phyloP scores from a whole-genome alignment of 148 eudicot species.

The Rhododendron molle region DNA sequence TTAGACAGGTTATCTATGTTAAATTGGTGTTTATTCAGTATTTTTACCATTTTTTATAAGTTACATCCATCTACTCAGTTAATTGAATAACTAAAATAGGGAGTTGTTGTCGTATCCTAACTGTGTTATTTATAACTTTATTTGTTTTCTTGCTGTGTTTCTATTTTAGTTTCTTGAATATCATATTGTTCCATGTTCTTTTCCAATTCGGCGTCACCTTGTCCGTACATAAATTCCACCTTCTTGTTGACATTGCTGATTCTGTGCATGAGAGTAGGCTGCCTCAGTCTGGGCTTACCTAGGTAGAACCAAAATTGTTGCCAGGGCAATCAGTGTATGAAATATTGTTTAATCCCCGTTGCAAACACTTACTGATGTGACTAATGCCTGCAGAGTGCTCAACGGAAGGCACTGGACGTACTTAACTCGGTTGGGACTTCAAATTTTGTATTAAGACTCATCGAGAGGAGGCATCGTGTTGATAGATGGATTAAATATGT shows the following conservation, averaged over 20 bases:
- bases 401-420: slow-evolving; percentile 79
- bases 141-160: background rate
- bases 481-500: slow-evolving; percentile 85
- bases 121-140: background rate
- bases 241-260: background rate
- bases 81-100: background rate
- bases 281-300: background rate
- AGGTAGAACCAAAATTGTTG: background rate
- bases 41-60: background rate
- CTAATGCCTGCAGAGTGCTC: slow-evolving; percentile 62
- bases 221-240: background rate
- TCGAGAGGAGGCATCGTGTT: slow-evolving; percentile 74
- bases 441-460: slow-evolving; percentile 47
- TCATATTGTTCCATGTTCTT: background rate
- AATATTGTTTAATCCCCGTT: background rate
- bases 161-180: background rate
- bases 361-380: background rate
- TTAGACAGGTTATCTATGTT: background rate
- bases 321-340: background rate
- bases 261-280: background rate
- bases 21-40: background rate
- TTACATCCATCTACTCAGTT: background rate
- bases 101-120: background rate
- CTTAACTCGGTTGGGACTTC: slow-evolving; percentile 81
- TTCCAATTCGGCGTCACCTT: background rate